These are phyloP conservation scores for Metschnikowia corniflorae DNA, from an alignment of 805 yeast species.

Conservation along the genomic window DNA sequence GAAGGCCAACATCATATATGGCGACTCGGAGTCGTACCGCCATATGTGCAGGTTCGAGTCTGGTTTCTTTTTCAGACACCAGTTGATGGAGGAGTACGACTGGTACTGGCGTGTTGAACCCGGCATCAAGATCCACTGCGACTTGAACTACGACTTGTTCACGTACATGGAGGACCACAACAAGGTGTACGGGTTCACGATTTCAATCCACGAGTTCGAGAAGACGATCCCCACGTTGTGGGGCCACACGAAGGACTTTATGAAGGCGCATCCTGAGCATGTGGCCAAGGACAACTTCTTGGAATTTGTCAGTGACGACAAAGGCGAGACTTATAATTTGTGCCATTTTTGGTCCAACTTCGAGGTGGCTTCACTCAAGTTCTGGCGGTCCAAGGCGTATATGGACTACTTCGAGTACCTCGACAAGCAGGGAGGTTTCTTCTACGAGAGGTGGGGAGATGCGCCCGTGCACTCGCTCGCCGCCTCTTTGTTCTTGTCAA, in stretches of 20 bases:
- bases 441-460: conserved; percentile 91
- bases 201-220: conserved; percentile 21
- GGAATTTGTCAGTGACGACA: conserved; percentile 66
- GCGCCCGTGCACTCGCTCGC: conserved; percentile 92
- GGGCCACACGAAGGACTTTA: conserved; percentile 21
- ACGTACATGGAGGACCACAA: conserved; percentile 21
- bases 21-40: conserved; percentile 17
- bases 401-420: conserved; percentile 60
- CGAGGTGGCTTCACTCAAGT: conserved; percentile 70
- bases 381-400: conserved; percentile 75
- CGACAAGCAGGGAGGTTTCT: conserved; percentile 73
- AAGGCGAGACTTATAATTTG: conserved; percentile 66
- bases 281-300: conserved; percentile 37
- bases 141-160: conserved; percentile 25
- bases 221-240: conserved; percentile 23
- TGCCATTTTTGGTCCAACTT: conserved; percentile 94
- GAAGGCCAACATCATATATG: conserved; percentile 29
- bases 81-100: conserved; percentile 21
- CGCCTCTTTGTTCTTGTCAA: conserved; percentile 70
- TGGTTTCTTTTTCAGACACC: conserved; percentile 22
- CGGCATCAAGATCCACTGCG: conserved; percentile 22
- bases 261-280: conserved; percentile 16
- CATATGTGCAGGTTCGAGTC: conserved; percentile 22
- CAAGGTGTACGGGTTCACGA: conserved; percentile 24
- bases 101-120: conserved; percentile 28